Evolutionary conservation across 176 grass and related monocot genomes (phyloP), one percentile per base, ranked within the genome.

Genomic region (Poa pratensis): DNA sequence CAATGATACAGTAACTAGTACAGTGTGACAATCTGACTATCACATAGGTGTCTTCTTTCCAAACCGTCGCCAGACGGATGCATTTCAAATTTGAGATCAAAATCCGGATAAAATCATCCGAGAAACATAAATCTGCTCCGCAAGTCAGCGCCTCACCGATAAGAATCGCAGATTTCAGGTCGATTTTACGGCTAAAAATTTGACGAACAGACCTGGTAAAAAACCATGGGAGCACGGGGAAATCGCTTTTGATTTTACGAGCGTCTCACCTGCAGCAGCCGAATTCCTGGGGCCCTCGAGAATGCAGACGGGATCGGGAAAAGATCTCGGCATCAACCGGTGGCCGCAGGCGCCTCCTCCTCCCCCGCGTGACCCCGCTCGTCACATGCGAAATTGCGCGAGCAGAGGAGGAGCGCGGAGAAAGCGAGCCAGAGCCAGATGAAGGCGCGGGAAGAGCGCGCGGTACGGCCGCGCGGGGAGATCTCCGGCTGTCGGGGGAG

Each of bases 301-400:
- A 89, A 27, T 72, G 40, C 9, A n/a, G 5, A 14, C 0, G 69
- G 65, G 83, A 54, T 53, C 63, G 9, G 9, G 11, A 82, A 1
- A 67, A 63, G n/a, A 83, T 37, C 16, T 43, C 73, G 35, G 62
- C 63, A 83, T 79, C 57, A 87, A 86, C 37, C 57, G n/a, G 28
- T 0, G 27, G 15, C 80, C 45, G 17, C 81, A 50, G 55, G 30
- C 55, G 84, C 75, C 37, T 55, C 65, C 35, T 65, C 66, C 79
- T 67, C n/a, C 80, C 26, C 75, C 58, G 43, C 37, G 37, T 37
- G 24, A 26, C 8, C 72, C 27, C 5, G 39, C 75, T 50, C 49
- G 80, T 90, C 84, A 90, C 89, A 90, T 90, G 80, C 89, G 68
- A 87, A 90, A 83, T 52, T 79, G 57, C 40, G 49, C 75, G 37